Conservation (phyloP, 352 stramenopile genomes). For the Pythium volutum region DNA sequence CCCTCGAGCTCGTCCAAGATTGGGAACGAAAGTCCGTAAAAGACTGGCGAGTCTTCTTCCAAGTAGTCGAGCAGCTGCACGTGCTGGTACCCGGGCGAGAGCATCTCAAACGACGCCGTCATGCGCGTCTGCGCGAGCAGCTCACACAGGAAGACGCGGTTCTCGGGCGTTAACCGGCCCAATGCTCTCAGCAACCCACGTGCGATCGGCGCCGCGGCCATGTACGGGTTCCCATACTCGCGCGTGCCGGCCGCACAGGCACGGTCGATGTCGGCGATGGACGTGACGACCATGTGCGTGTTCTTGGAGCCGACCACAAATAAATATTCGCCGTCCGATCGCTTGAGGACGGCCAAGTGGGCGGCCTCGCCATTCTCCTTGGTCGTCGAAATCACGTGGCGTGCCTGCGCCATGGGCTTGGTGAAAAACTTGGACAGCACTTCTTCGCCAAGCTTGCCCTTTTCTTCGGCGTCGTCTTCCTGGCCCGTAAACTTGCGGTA, state of each 20-base stretch:
- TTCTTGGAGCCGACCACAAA: conserved; percentile 83
- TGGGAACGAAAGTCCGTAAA: conserved; percentile 73
- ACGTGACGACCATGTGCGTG: conserved; percentile 60
- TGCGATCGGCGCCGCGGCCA: conserved; percentile 49
- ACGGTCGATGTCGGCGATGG: conserved; percentile 44
- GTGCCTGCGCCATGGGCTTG: conserved; percentile 42
- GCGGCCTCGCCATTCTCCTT: conserved; percentile 82
- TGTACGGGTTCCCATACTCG: conserved; percentile 41
- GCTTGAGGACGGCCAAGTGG: conserved; percentile 71
- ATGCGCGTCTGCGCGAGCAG: conserved; percentile 74
- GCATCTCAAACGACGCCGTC: conserved; percentile 77
- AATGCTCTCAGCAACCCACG: conserved; percentile 45
- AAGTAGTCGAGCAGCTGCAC: conserved; percentile 73
- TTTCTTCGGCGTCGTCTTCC: conserved; percentile 63
- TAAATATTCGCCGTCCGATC: conserved; percentile 54
- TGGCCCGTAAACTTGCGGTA: conserved; percentile 84
- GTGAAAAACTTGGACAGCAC: conserved; percentile 78
- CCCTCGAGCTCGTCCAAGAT: conserved; percentile 32
- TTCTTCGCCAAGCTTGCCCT: conserved; percentile 25
- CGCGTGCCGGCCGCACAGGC: conserved; percentile 23
- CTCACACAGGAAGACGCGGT: conserved; percentile 55
- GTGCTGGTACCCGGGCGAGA: conserved; percentile 72
- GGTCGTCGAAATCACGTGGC: conserved; percentile 62
- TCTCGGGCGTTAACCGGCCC: conserved; percentile 27
- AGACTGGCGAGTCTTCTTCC: conserved; percentile 66